Base-by-base conservation (phyloP, 2,329 filamentous ascomycete species). In the Arthrobotrys conoides region DNA sequence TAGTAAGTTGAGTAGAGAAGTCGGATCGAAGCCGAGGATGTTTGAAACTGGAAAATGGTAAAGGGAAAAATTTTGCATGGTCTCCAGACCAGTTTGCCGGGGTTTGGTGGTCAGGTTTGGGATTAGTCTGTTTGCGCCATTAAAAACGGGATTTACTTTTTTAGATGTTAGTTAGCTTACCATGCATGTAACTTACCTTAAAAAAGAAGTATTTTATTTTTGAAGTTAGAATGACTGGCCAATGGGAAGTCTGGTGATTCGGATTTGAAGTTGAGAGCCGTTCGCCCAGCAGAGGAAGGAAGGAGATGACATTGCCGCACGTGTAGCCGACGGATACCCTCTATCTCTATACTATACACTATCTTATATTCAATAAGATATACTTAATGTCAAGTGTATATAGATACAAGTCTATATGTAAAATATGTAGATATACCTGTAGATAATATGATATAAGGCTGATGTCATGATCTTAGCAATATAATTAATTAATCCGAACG, bases 21-120 rank as follows among this genome's bases (percentile, higher is more conserved):
- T 69, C 68, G 68, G 75, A 55, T 53, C 75, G 59, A 68, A 71
- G 68, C 75, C 75, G 68, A 78, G 63, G 41, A 64, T 67, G 53
- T 55, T 59, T 36, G 33, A 36, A 36, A 36, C 33, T 36, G 33
- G 33, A 36, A 36, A 36, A 36, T n/a, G 18, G 10, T 16, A n/a
- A 38, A 41, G 36, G 61, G n/a, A 12, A 73, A 72, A 66, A 46
- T 57, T 72, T 59, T 41, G 46, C 44, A 30, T 59, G 53, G 36
- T 44, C 30, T 51, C 20, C 20, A 51, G 48, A 51, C 48, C 48
- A 51, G 22, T 24, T 51, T 22, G 22, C 48, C 14, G 20, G 48
- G 33, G 51, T 53, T 27, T 44, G 51, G 51, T 38, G 63, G 51
- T n/a, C 44, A 41, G 51, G 4, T 24, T 22, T 27, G 33, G 30